A percentile compares a stretch with the other conserved stretches of the same genome.
These are phyloP conservation scores for Yamadazyma epiphylla DNA, from an alignment of 1,139 yeast genomes.

Conservation along the genomic window DNA sequence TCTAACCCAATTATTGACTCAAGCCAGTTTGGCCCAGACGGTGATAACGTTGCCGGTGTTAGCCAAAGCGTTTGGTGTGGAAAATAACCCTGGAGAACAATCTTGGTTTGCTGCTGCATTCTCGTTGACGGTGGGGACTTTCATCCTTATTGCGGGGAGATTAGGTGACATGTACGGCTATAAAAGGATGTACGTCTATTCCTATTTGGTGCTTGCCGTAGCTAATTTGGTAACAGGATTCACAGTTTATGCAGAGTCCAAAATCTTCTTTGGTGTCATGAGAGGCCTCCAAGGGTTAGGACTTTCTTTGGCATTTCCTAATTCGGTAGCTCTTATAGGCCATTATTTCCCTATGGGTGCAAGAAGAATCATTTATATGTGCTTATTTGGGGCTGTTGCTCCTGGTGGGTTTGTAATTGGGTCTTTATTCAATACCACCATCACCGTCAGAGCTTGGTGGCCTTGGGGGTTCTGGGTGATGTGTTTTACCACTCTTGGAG, in stretches of 20 bases:
- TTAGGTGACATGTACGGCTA: constrained; percentile 65
- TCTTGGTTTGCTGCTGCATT: constrained; percentile 62
- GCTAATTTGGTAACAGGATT: constrained; percentile 53
- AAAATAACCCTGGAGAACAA: constrained; percentile 35
- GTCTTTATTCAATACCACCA: constrained; percentile 41
- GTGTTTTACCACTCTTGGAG: constrained; percentile 31
- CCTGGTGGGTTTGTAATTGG: constrained; percentile 57
- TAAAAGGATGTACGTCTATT: constrained; percentile 43
- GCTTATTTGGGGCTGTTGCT: constrained; percentile 55
- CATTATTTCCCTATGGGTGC: constrained; percentile 44
- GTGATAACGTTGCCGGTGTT: constrained; percentile 35
- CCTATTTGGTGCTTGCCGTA: constrained; percentile 45
- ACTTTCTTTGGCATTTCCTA: constrained; percentile 55
- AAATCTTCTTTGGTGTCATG: constrained; percentile 45
- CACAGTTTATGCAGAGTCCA: constrained; percentile 35
- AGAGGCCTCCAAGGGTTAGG: constrained; percentile 63
- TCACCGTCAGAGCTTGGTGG: constrained; percentile 47
- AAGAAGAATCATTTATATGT: constrained; percentile 39
- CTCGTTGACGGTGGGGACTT: constrained; percentile 59
- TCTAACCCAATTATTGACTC: constrained; percentile 27
- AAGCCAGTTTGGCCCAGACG: constrained; percentile 46
- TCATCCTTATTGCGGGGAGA: constrained; percentile 57
- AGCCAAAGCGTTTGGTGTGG: constrained; percentile 33
- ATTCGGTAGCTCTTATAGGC: constrained; percentile 53
- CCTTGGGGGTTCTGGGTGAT: constrained; percentile 54